Conservation (phyloP, 2,329 filamentous ascomycete genomes). For the Monosporascus cannonballus region DNA sequence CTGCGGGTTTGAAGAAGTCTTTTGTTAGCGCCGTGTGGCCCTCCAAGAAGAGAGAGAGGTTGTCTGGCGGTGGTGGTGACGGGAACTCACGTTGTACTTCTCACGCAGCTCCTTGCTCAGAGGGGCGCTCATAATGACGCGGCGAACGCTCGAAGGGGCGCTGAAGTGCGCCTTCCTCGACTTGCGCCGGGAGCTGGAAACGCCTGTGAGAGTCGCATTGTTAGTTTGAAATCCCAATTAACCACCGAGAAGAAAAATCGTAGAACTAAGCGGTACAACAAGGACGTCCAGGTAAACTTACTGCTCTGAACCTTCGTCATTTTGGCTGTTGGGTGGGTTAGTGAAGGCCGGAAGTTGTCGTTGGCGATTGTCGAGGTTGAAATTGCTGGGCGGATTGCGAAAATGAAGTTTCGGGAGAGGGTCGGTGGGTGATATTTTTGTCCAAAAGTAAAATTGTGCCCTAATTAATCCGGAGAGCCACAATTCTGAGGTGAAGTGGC, state of each 20-base stretch:
- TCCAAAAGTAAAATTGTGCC: neutral
- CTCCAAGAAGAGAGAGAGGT: neutral
- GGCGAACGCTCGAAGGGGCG: conserved; percentile 89
- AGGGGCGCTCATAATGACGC: conserved; percentile 94
- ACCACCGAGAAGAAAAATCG: neutral
- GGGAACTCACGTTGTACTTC: conserved; percentile 85
- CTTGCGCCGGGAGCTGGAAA: conserved; percentile 76
- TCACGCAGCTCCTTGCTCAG: conserved; percentile 95
- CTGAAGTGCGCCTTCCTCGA: conserved; percentile 97
- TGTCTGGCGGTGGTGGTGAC: neutral
- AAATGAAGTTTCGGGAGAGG: neutral
- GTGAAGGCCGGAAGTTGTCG: conserved; percentile 10
- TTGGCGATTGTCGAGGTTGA: conserved; percentile 8
- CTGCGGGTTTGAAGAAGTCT: conserved; percentile 35
- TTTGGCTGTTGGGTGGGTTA: conserved; percentile 18
- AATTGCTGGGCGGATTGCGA: neutral
- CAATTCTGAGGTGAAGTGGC: neutral
- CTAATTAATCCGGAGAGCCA: neutral
- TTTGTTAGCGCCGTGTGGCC: conserved; percentile 1
- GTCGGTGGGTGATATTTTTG: neutral
- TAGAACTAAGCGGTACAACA: neutral
- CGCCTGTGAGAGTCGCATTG: conserved; percentile 8
- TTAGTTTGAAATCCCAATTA: conserved; percentile 2
- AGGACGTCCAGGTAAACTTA: conserved; percentile 4
- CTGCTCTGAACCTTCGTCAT: conserved; percentile 26